Evolutionary conservation across 2,329 filamentous ascomycete genomes (phyloP).

Genomic region (Talaromyces albobiverticillius): DNA sequence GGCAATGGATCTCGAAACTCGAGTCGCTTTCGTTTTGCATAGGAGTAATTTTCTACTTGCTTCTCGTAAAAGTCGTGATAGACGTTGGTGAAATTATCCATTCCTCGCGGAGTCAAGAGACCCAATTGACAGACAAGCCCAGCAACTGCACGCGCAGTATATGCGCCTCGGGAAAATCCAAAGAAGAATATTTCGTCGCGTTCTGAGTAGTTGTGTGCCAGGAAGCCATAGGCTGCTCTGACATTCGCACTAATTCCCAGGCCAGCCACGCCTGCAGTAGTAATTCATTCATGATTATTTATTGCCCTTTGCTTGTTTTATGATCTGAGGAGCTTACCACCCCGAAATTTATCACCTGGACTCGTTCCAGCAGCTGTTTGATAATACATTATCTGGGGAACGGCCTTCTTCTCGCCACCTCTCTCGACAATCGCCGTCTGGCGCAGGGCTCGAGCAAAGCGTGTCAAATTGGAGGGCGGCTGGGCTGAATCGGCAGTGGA

Average conservation of each 20-base stretch:
- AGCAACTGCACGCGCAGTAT: constrained; percentile 44
- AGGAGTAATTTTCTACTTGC: constrained; percentile 11
- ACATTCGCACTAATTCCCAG: constrained; percentile 23
- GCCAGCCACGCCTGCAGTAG: constrained; percentile 14
- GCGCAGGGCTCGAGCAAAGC: constrained; percentile 33
- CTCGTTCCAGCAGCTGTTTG: constrained; percentile 37
- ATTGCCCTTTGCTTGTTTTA: no score
- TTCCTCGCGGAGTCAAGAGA: constrained; percentile 36
- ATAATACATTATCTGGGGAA: constrained; percentile 41
- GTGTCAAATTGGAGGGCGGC: constrained; percentile 38
- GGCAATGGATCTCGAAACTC: constrained; percentile 17
- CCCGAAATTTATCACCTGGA: constrained; percentile 18
- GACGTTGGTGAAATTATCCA: constrained; percentile 22
- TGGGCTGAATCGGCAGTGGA: constrained; percentile 21
- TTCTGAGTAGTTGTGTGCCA: constrained; percentile 50
- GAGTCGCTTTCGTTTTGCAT: constrained; percentile 10
- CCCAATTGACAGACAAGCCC: constrained; percentile 46
- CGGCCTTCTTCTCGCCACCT: constrained; percentile 17
- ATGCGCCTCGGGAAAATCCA: constrained; percentile 48
- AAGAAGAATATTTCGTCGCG: constrained; percentile 52
- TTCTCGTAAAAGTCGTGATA: constrained; percentile 22
- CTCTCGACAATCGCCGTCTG: constrained; percentile 25
- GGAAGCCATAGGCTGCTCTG: constrained; percentile 41
- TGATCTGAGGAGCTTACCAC: constrained; percentile 16
- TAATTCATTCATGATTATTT: no score